Evolutionary conservation across 805 yeast species (phyloP), one percentile per base, ranked within the genome.

Genomic region (Candida ponderosae): DNA sequence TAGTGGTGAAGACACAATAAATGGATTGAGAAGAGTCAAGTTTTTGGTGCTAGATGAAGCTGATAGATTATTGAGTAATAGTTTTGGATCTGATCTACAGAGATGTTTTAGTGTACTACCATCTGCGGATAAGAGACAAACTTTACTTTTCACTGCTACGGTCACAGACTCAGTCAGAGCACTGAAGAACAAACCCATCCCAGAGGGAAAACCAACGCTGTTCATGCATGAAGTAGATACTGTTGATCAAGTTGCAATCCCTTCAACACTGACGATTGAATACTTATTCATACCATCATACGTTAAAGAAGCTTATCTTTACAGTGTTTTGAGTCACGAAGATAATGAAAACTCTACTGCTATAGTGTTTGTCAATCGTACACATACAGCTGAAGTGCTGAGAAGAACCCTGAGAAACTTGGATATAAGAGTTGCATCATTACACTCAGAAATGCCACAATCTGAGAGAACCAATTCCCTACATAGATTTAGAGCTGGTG

Each of bases 381-480:
- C 97, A 1, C 71, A 68, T 42, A 85, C 95, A 0, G 97, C 97
- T 1, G 98, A 93, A 63, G 68, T 86, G 9, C 57, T 93, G 34
- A 70, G 94, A 54, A 71, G 96, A 51, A 77, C 89, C 14, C 65
- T 93, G 33, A 70, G 84, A 40, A 69, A 73, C 29, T 56, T 90
- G 44, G 94, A 81, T 18, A 70, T 89, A 17, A 70, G 90, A 43
- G 93, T 87, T 4, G 83, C 97, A 0, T 83, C 97, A 4, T 65
- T 93, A 35, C 97, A 93, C 57, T 89, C 97, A 3, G 89, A 88
- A 54, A 79, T 93, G 93, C 89, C 90, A 1, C 99, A 93, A 62
- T 62, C 71, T 21, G 97, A 93, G 56, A 75, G 99, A 60, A 79
- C 90, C 18, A 87, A 85, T 56, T 85, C 97, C 0, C 65, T 93